Evolutionary conservation across 2,329 filamentous ascomycete species (phyloP).

Genomic region (Penicillium occitanis): DNA sequence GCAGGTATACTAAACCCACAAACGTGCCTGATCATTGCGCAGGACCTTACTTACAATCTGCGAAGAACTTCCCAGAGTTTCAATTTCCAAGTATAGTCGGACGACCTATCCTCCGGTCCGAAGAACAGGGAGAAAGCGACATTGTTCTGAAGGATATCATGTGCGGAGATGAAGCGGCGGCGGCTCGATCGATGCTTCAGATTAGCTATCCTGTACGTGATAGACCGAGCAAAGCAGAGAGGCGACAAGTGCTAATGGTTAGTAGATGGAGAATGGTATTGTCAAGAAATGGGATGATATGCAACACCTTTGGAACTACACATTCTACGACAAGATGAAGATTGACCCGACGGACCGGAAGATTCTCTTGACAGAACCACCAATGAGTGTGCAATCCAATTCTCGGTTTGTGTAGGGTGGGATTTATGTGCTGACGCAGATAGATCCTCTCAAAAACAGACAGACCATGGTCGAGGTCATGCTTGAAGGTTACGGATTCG

Average conservation of each 20-base stretch:
- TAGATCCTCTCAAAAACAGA: constrained; percentile 83
- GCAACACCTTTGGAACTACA: constrained; percentile 99
- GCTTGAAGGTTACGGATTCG: constrained; percentile 96
- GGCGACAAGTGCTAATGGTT: constrained; percentile 20
- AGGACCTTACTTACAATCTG: constrained; percentile 20
- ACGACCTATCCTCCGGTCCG: constrained; percentile 92
- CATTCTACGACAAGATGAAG: constrained; percentile 95
- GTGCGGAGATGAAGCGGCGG: constrained; percentile 97
- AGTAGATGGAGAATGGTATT: constrained; percentile 96
- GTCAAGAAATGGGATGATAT: constrained; percentile 99
- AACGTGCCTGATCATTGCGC: neutral
- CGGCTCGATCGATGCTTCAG: constrained; percentile 94
- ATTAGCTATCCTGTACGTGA: constrained; percentile 80
- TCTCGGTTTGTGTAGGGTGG: neutral
- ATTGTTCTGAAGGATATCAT: constrained; percentile 94
- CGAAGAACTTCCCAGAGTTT: constrained; percentile 94
- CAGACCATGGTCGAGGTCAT: constrained; percentile 99
- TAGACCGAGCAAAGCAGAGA: neutral
- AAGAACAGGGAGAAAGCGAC: constrained; percentile 72
- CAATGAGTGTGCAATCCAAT: constrained; percentile 57
- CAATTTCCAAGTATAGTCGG: constrained; percentile 98
- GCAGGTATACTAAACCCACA: constrained; percentile 56
- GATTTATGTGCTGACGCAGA: constrained; percentile 41
- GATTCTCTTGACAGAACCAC: constrained; percentile 94
- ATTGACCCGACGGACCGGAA: constrained; percentile 88